Conservation (phyloP, 106 monocot genomes). For the Hemerocallis citrina region DNA sequence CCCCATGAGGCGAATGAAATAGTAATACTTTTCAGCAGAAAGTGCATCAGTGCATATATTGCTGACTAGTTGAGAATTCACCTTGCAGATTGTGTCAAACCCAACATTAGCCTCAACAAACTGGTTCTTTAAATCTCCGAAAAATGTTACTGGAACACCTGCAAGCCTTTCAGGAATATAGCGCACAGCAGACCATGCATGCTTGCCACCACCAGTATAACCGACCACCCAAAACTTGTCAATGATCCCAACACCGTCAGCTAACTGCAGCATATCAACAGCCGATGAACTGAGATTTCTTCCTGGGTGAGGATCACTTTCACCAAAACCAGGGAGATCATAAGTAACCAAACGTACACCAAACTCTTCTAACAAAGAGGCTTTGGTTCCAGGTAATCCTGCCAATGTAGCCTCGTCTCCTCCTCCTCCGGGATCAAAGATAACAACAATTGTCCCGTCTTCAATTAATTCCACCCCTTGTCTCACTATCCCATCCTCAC, state of each 20-base stretch:
- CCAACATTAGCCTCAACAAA: constrained; percentile 62
- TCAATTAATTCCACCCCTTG: no score
- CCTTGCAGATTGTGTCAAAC: constrained; percentile 59
- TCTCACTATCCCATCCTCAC: no score
- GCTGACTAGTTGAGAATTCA: constrained; percentile 65
- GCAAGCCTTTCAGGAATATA: constrained; percentile 80
- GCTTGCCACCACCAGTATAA: constrained; percentile 71
- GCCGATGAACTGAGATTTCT: constrained; percentile 90
- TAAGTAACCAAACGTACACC: constrained; percentile 77
- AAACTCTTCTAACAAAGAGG: constrained; percentile 76
- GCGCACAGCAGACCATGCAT: constrained; percentile 90
- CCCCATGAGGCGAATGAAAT: constrained; percentile 85
- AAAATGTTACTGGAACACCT: constrained; percentile 60
- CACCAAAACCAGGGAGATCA: constrained; percentile 95
- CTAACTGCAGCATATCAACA: constrained; percentile 74
- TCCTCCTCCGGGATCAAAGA: no score
- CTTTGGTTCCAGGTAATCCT: constrained; percentile 86
- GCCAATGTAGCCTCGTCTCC: no score
- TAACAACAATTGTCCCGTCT: no score
- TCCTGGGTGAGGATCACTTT: constrained; percentile 87
- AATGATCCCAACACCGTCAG: constrained; percentile 48
- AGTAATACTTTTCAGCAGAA: constrained; percentile 87
- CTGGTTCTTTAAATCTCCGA: constrained; percentile 53
- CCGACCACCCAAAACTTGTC: constrained; percentile 94
- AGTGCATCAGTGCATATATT: constrained; percentile 71